Conservation (phyloP, 306 rosid genomes). For the Castanospermum australe region DNA sequence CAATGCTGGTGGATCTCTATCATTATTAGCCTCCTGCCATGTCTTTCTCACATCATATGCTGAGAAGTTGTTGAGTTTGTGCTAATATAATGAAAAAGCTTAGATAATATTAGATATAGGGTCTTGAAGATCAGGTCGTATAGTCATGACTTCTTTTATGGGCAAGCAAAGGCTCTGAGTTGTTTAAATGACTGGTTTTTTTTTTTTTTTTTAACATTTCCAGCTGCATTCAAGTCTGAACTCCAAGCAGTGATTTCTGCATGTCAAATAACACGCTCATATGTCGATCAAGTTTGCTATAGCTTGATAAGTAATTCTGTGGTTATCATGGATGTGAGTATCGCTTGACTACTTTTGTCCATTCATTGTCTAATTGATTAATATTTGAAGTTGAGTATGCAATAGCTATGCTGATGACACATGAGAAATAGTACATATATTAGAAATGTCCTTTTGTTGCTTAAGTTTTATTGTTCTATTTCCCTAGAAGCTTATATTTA, state of each 20-base stretch:
- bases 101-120: neutral
- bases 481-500: neutral
- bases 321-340: slow-evolving; percentile 60
- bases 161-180: slow-evolving; percentile 1
- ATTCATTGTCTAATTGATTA: neutral
- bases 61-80: neutral
- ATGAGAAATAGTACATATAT: neutral
- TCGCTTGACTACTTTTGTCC: slow-evolving; percentile 18
- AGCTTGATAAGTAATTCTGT: slow-evolving; percentile 51
- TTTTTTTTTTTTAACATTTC: too few relatives aligned
- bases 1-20: neutral
- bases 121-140: slow-evolving; percentile 9
- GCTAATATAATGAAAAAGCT: neutral
- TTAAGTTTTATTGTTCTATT: neutral
- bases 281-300: slow-evolving; percentile 56
- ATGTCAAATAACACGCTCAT: slow-evolving; percentile 69
- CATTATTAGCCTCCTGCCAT: neutral
- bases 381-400: neutral
- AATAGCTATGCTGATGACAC: neutral
- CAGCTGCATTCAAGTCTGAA: slow-evolving; percentile 74
- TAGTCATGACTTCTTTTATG: slow-evolving; percentile 3
- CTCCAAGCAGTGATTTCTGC: slow-evolving; percentile 72
- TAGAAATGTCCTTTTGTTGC: neutral
- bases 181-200: slow-evolving; percentile 10
- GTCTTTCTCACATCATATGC: neutral